Conservation (phyloP, 2,329 filamentous ascomycete genomes). For the Scytalidium sp. region DNA sequence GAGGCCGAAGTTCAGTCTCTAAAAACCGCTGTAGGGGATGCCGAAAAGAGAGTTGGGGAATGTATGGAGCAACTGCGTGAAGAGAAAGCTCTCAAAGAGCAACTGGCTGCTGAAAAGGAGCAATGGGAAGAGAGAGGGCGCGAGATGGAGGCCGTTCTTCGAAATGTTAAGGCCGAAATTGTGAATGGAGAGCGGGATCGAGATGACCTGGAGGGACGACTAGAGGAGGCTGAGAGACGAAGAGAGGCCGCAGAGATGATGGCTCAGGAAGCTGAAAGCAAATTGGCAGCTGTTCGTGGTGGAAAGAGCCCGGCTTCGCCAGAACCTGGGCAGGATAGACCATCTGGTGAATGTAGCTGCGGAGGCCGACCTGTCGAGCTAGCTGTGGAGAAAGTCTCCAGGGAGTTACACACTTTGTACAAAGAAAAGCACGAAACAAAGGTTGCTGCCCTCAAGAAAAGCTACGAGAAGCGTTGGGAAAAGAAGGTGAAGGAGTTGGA, state of each 20-base stretch:
- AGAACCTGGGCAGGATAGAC: constrained; percentile 32
- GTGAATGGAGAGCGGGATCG: constrained; percentile 74
- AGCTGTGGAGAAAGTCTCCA: constrained; percentile 86
- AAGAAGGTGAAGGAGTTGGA: constrained; percentile 83
- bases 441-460: constrained; percentile 82
- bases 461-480: constrained; percentile 83
- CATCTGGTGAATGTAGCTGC: constrained; percentile 21
- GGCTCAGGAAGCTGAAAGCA: constrained; percentile 72
- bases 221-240: constrained; percentile 74
- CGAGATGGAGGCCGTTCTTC: constrained; percentile 81
- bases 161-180: constrained; percentile 79
- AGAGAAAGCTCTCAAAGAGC: constrained; percentile 66
- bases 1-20: constrained; percentile 88
- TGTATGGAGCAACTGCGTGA: constrained; percentile 81
- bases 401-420: constrained; percentile 89
- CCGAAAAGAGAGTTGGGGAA: constrained; percentile 87
- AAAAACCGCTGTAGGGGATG: constrained; percentile 83
- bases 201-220: constrained; percentile 71
- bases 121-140: constrained; percentile 81
- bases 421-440: constrained; percentile 98
- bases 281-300: constrained; percentile 70
- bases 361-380: constrained; percentile 68
- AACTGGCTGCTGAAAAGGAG: constrained; percentile 70
- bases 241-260: constrained; percentile 72
- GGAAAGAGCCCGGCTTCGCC: constrained; percentile 45